Base-by-base conservation (phyloP, 106 monocot genomes). In the Platanthera zijinensis region DNA sequence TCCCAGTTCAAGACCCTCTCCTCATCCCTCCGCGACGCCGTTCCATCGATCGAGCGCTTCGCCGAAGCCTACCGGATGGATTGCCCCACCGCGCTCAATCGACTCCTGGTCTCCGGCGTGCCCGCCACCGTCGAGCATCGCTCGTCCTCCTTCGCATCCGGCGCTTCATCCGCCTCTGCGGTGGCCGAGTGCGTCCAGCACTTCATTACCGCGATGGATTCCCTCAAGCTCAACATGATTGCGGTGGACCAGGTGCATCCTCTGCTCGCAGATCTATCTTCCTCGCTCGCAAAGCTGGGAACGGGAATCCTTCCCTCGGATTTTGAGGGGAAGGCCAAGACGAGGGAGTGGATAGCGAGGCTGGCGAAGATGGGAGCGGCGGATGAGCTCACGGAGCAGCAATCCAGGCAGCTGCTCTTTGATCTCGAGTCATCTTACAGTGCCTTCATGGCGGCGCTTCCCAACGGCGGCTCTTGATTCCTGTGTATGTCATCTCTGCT, bases 111-210 rank as follows among this genome's bases (percentile, higher is more conserved):
- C 62, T 89, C 92, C 49, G 86, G 92, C 75, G 88, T 95, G 51
- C 95, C 95, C n/a, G 89, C 92, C 83, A 95, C 92, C 50, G 83
- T 92, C 69, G 95, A 95, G 77, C 95, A 92, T 78, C 92, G 92
- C 48, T 50, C 84, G 48, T 77, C 82, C 25, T 48, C 81, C n/a
- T 56, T 77, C 15, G 11, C 72, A 48, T 25, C 86, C 6, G 21
- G 75, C 47, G 52, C 76, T 28, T 19, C 82, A 9, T 83, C 83
- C 18, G 84, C 92, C 32, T 52, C 86, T 10, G 77, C 77, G 25
- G 89, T 95, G 11, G 92, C 92, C 2, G 92, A 95, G 85, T 95
- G 95, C 84, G 92, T 92, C 15, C 87, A 92, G 78, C 83, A 88
- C 82, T 95, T 92, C 75, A 92, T 95, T 45, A 95, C 90, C 48